These are phyloP conservation scores for Apophysomyces variabilis DNA, from an alignment of 371 early-diverging fungal species.

Conservation along the genomic window DNA sequence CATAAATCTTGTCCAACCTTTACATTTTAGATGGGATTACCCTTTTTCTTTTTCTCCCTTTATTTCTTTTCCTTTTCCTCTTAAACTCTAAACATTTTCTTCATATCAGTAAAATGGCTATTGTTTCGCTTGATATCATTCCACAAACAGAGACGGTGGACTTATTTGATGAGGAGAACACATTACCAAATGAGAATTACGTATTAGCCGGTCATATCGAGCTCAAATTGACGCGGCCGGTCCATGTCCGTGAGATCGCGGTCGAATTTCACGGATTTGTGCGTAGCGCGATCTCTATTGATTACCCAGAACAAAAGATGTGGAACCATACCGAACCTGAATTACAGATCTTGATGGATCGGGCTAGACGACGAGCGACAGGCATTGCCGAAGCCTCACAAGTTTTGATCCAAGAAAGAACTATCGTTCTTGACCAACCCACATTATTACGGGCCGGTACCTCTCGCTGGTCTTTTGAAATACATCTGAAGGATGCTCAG, in stretches of 20 bases:
- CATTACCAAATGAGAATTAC: constrained; percentile 30
- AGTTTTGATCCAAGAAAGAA: neutral
- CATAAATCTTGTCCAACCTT: constrained; percentile 6
- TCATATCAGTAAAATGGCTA: neutral
- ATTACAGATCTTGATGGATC: constrained; percentile 13
- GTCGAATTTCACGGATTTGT: constrained; percentile 35
- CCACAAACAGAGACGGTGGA: constrained; percentile 33
- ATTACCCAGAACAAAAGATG: constrained; percentile 1
- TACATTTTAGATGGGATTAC: no score
- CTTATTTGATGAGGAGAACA: constrained; percentile 26
- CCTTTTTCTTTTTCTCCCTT: constrained; percentile 1
- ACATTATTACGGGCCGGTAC: constrained; percentile 22
- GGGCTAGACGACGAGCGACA: constrained; percentile 17
- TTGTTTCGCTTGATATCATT: constrained; percentile 23
- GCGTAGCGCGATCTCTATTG: constrained; percentile 26
- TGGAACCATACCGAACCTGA: constrained; percentile 17
- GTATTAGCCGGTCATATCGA: constrained; percentile 32
- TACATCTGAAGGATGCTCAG: constrained; percentile 24
- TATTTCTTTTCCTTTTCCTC: neutral
- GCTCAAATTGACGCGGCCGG: constrained; percentile 23
- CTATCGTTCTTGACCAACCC: constrained; percentile 15
- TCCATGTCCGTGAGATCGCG: constrained; percentile 30
- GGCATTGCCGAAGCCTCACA: constrained; percentile 18
- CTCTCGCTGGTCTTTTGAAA: constrained; percentile 29
- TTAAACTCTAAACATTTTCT: no score